Conservation (phyloP, 2,329 filamentous ascomycete species). For the Lithohypha guttulata region DNA sequence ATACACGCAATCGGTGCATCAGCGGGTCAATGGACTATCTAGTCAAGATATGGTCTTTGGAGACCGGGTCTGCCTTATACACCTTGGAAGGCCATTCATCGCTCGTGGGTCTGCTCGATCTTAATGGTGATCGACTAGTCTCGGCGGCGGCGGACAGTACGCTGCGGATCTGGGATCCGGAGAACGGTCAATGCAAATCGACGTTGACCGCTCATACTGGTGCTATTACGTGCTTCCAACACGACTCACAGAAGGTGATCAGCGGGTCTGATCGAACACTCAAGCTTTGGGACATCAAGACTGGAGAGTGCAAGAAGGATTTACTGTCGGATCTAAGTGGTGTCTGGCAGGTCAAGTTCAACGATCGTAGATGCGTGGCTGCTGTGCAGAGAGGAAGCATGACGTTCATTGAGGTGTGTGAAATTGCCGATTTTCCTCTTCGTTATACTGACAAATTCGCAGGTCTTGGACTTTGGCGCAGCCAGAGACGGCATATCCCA, state of each 20-base stretch:
- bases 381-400: constrained; percentile 86
- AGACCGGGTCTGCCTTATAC: constrained; percentile 72
- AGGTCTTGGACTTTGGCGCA: constrained; percentile 97
- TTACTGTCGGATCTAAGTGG: constrained; percentile 84
- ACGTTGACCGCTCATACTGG: constrained; percentile 88
- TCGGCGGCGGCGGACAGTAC: constrained; percentile 94
- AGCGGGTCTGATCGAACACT: constrained; percentile 89
- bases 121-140: constrained; percentile 80
- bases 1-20: constrained; percentile 85
- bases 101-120: constrained; percentile 80
- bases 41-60: constrained; percentile 94
- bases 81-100: constrained; percentile 88
- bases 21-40: constrained; percentile 97
- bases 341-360: constrained; percentile 99
- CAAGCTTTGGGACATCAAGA: constrained; percentile 97
- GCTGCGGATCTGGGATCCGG: constrained; percentile 91
- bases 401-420: constrained; percentile 83
- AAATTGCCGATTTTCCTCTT: constrained; percentile 4
- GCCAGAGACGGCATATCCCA: constrained; percentile 74
- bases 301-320: constrained; percentile 84
- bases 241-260: constrained; percentile 92
- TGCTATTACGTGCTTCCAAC: constrained; percentile 97
- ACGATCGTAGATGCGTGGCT: constrained; percentile 87
- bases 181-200: constrained; percentile 79
- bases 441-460: constrained; percentile 16